These are phyloP conservation scores for Penicillium sp. DNA, from an alignment of 2,329 filamentous ascomycete species.

Conservation along the genomic window DNA sequence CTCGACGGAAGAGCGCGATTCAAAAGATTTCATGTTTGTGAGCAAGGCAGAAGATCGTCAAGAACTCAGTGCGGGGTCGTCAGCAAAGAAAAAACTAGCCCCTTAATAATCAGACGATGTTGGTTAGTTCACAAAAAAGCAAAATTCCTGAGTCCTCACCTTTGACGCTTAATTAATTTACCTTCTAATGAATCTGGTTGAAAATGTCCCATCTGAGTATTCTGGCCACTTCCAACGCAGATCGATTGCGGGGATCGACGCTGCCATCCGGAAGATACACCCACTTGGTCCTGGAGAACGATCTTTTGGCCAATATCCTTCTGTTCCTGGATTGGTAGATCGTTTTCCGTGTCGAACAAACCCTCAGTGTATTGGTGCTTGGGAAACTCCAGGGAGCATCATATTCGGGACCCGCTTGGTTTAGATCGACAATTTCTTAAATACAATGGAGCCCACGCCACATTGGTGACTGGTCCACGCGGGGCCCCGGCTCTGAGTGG, in stretches of 20 bases:
- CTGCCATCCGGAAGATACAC: neutral
- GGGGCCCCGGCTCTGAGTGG: slow-evolving; percentile 24
- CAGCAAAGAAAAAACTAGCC: neutral
- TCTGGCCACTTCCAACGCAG: slow-evolving; percentile 2
- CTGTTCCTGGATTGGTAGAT: slow-evolving; percentile 13
- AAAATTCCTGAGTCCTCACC: too few species aligned
- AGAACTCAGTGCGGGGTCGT: slow-evolving; percentile 7
- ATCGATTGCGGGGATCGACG: slow-evolving; percentile 7
- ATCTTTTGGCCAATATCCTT: slow-evolving; percentile 13
- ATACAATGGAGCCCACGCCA: slow-evolving; percentile 29
- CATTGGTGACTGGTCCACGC: slow-evolving; percentile 32
- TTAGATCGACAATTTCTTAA: slow-evolving; percentile 22
- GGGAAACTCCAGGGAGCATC: slow-evolving; percentile 19
- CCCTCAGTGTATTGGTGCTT: slow-evolving; percentile 28
- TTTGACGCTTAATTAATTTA: slow-evolving; percentile 2
- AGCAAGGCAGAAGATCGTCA: slow-evolving; percentile 4
- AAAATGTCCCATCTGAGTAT: too few species aligned
- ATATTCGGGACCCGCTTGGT: slow-evolving; percentile 21
- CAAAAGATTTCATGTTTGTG: slow-evolving; percentile 10
- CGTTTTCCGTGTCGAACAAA: slow-evolving; percentile 32
- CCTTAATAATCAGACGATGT: slow-evolving; percentile 8
- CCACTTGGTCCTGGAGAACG: neutral
- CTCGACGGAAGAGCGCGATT: slow-evolving; percentile 8
- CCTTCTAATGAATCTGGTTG: too few species aligned
- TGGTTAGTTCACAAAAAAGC: neutral